Conservation (phyloP, 1,284 basidiomycete genomes). For the Moesziomyces parantarcticus region DNA sequence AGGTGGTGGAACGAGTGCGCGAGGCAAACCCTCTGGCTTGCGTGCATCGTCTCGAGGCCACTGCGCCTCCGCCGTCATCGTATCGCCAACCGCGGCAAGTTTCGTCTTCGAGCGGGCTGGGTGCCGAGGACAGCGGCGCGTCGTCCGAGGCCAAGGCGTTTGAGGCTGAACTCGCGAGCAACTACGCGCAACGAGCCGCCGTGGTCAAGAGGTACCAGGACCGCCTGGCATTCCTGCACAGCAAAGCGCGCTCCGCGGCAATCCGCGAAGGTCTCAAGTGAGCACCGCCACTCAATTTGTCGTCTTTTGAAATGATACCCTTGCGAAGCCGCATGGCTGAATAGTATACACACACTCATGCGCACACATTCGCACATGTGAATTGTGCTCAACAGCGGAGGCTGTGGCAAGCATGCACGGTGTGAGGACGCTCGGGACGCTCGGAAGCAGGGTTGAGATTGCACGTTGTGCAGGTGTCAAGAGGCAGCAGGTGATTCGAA, state of each 20-base stretch:
- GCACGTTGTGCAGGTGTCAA: neutral
- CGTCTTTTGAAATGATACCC: neutral
- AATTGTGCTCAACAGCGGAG: too few relatives aligned
- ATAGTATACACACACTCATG: too few relatives aligned
- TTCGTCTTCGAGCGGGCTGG: neutral
- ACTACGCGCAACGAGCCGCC: conserved; percentile 31
- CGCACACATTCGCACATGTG: too few relatives aligned
- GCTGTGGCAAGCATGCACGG: too few relatives aligned
- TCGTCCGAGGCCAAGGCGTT: conserved; percentile 19
- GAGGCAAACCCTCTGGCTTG: conserved; percentile 13
- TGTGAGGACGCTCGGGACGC: too few relatives aligned
- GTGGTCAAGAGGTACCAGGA: conserved; percentile 54
- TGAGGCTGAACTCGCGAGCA: conserved; percentile 34
- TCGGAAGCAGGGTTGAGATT: too few relatives aligned
- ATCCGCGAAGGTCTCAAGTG: conserved; percentile 55
- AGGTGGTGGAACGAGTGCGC: conserved; percentile 9
- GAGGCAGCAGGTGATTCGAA: too few relatives aligned
- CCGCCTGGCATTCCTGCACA: conserved; percentile 48
- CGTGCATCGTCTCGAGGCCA: conserved; percentile 1
- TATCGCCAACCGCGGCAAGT: conserved; percentile 5
- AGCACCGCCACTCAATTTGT: conserved; percentile 1
- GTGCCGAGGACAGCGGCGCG: neutral
- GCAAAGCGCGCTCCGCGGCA: conserved; percentile 50
- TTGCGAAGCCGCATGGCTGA: too few relatives aligned
- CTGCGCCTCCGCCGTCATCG: conserved; percentile 25